Evolutionary conservation across 192 early-diverging fungal genomes (phyloP), one percentile per base, ranked within the genome.

Genomic region (Entomortierella beljakovae): DNA sequence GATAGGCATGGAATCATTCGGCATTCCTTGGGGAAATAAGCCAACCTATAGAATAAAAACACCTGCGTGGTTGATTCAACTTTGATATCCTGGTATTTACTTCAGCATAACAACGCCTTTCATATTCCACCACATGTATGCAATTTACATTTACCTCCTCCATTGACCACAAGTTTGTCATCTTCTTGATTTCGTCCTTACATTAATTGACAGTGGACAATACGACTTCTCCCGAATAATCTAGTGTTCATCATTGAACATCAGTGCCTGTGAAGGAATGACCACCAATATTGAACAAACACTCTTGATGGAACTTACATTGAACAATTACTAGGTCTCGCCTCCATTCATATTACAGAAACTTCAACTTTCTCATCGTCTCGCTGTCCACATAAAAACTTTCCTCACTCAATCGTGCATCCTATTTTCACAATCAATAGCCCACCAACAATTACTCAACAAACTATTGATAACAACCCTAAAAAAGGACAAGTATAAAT

Each of bases 51-150:
- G n/a, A 51, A 25, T 25, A 25, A 51, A 51, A 51, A 51, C 20
- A 51, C 49, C 23, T 51, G 49, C 18, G 49, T n/a, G 6, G 49
- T 51, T n/a, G 49, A 51, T 51, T 22, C 49, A 18, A 51, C 49
- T 22, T 51, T 51, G 49, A 51, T 51, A n/a, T 6, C 49, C 16
- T 51, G 49, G 49, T 51, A 51, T 25, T 10, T 51, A 51, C 49
- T 51, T 51, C 49, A 51, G 16, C 49, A 10, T n/a, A 15, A 6
- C 49, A 51, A 51, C n/a, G 18, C 20, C 49, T 7, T 51, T n/a
- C 49, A n/a, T 18, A 51, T 51, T 18, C 49, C 49, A 22, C 23
- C 49, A 15, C 49, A 51, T 10, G 16, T 18, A 15, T 22, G 18
- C 6, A 51, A 51, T 51, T 13, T 40, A 13, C 7, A 6, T 9